phyloP scores from a whole-genome alignment of 1,284 basidiomycete genomes.

The Ustilago lituana region DNA sequence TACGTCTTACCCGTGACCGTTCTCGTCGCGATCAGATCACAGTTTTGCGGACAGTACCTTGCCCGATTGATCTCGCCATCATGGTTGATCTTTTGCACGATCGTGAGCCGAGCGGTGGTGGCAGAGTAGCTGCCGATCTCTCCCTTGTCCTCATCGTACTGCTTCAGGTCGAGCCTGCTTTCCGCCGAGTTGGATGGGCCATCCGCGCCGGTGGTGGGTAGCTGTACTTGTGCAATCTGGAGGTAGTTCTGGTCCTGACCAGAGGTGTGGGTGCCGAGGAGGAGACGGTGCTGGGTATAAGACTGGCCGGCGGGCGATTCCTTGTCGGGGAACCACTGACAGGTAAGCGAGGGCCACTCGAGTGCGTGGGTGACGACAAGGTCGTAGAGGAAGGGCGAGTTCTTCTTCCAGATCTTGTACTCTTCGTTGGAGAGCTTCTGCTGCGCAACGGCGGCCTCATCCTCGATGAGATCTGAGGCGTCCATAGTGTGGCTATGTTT shows the following conservation, averaged over 20 bases:
- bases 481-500: constrained; percentile 29
- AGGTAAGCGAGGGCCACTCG: constrained; percentile 97
- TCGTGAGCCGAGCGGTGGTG: constrained; percentile 81
- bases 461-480: constrained; percentile 54
- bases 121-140: constrained; percentile 70
- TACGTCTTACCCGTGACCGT: constrained; percentile 87
- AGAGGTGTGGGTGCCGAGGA: constrained; percentile 97
- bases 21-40: constrained; percentile 95
- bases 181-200: constrained; percentile 68
- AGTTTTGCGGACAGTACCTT: constrained; percentile 98
- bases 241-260: constrained; percentile 93
- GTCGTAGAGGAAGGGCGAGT: constrained; percentile 84
- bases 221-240: constrained; percentile 88
- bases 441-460: constrained; percentile 58
- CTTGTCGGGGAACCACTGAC: constrained; percentile 98
- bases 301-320: constrained; percentile 84
- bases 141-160: constrained; percentile 92
- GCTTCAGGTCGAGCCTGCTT: constrained; percentile 77
- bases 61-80: constrained; percentile 95
- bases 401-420: constrained; percentile 68
- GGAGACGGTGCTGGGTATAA: constrained; percentile 89
- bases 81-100: constrained; percentile 95
- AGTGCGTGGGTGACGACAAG: constrained; percentile 96
- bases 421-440: constrained; percentile 64
- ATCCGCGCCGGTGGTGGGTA: constrained; percentile 75